Conservation (phyloP, 2,329 filamentous ascomycete species). For the Rutstroemia sp. region DNA sequence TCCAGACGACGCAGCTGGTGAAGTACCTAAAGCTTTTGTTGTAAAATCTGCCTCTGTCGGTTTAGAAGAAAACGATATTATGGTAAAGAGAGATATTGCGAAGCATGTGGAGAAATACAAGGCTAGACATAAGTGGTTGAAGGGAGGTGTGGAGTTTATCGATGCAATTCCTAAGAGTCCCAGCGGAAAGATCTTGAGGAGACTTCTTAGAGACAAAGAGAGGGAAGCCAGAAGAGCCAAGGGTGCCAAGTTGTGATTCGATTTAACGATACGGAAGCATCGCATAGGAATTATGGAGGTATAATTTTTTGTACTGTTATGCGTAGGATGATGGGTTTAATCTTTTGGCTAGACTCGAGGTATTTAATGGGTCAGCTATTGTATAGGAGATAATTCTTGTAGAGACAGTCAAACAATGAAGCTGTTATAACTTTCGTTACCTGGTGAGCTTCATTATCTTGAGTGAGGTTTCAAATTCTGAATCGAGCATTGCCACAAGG, state of each 20-base stretch:
- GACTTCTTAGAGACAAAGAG: slow-evolving; percentile 66
- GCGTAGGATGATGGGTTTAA: too few species aligned
- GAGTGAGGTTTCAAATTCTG: too few species aligned
- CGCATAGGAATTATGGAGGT: background rate
- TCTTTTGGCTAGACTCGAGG: background rate
- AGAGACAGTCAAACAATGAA: too few species aligned
- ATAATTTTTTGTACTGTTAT: too few species aligned
- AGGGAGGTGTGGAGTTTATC: slow-evolving; percentile 55
- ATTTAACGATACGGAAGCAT: background rate
- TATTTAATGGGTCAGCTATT: background rate
- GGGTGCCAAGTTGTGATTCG: slow-evolving; percentile 36
- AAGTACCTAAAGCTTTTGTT: slow-evolving; percentile 62
- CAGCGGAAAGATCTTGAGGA: slow-evolving; percentile 65
- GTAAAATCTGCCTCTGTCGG: slow-evolving; percentile 42
- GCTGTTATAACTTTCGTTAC: too few species aligned
- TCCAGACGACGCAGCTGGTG: slow-evolving; percentile 52
- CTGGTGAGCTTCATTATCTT: too few species aligned
- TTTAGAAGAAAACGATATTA: slow-evolving; percentile 49
- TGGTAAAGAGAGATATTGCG: slow-evolving; percentile 39
- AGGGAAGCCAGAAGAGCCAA: slow-evolving; percentile 56
- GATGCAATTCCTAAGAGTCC: slow-evolving; percentile 65
- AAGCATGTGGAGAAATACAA: slow-evolving; percentile 59
- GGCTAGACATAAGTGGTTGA: slow-evolving; percentile 61
- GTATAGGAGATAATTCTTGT: too few species aligned
- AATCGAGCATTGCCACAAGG: too few species aligned